These are phyloP conservation scores for Strigomonas galati DNA, from an alignment of 208 protist species.

Conservation along the genomic window DNA sequence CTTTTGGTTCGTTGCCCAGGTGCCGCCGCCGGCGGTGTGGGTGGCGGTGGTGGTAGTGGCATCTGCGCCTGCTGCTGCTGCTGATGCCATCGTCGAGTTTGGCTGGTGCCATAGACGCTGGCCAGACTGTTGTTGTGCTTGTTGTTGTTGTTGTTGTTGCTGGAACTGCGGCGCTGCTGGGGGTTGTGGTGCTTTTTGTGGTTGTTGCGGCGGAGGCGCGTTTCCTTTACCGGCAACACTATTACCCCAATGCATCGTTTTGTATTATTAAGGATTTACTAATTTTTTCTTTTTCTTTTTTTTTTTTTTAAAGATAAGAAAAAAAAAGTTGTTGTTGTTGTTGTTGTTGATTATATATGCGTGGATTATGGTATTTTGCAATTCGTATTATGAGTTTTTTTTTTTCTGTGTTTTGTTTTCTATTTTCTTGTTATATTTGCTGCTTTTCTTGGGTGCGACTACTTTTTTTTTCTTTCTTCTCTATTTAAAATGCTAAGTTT, in stretches of 20 bases:
- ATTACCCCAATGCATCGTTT: not conserved
- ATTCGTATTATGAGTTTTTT: not conserved
- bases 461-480: not conserved
- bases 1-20: not conserved
- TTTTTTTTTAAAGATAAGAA: not conserved
- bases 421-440: not conserved
- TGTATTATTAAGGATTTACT: not conserved
- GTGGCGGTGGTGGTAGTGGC: not conserved
- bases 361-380: too few relatives aligned
- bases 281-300: not conserved
- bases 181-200: too few relatives aligned
- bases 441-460: not conserved
- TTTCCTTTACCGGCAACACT: not conserved
- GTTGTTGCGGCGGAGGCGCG: too few relatives aligned
- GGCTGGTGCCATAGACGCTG: not conserved
- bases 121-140: not conserved
- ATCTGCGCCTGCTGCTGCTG: not conserved
- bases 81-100: not conserved
- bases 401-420: not conserved
- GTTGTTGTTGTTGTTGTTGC: not conserved
- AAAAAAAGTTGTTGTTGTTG: slow-evolving; percentile 2
- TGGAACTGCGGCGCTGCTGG: too few relatives aligned
- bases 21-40: not conserved
- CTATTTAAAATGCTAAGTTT: too few relatives aligned
- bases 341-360: too few relatives aligned